Evolutionary conservation across 192 early-diverging fungal genomes (phyloP), one percentile per base, ranked within the genome.

Genomic region (Lobosporangium transversale): DNA sequence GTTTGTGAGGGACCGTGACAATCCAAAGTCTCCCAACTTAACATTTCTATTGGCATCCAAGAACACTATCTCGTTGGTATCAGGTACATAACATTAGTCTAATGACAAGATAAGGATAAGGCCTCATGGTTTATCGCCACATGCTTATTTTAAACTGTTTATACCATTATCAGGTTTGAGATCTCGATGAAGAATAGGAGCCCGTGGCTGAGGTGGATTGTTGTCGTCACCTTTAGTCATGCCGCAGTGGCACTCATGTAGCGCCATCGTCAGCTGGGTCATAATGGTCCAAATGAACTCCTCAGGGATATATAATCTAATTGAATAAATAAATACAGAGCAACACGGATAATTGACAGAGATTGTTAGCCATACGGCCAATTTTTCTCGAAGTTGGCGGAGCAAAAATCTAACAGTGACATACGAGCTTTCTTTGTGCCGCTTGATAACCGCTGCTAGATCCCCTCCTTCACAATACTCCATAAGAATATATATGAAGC

Each of bases 401-500:
- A 14, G 37, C 7, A 40, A 7, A 40, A 43, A 24, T 2, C 24
- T 44, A 11, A 50, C 11, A 8, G 20, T 15, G 20, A 56, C 62
- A 21, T 80, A 86, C 85, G 32, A 52, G 57, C 82, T 83, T 49
- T 90, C 87, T 57, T 79, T 87, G 69, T 87, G 90, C 30, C 83
- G 80, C 68, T 81, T 79, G 58, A 93, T 91, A 35, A 93, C 81
- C 2, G 81, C 65, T 8, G 91, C 83, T 30, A 93, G 79, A 74
- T 93, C 90, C 0, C 88, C 90, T 35, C 89, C 89, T 70, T 92
- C 90, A 59, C 90, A 92, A 71, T 90, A 90, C 59, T 92, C 90
- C 92, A 93, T 93, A 42, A 92, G 80, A 49, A 93, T 93, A 70
- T 92, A 90, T 11, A 93, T 91, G 67, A 88, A 73, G 57, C 74